These are phyloP conservation scores for Jaltomata sinuosa DNA, from an alignment of 257 asterid genomes.

Conservation along the genomic window DNA sequence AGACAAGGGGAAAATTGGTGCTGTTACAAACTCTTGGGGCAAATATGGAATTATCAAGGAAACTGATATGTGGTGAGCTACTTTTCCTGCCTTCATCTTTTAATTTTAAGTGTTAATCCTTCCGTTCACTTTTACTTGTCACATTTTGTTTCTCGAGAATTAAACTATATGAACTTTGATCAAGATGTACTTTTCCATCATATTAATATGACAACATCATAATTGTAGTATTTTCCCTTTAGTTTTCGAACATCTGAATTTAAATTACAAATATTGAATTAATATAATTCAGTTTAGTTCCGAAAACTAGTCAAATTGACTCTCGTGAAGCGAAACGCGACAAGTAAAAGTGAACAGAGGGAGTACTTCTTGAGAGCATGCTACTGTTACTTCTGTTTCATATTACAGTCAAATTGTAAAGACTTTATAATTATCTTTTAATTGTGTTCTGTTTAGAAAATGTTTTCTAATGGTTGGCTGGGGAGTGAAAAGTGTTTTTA, in stretches of 20 bases:
- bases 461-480: neutral
- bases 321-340: too few species aligned
- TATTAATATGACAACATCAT: too few species aligned
- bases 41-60: slow-evolving; percentile 90
- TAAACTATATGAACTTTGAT: too few species aligned
- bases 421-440: neutral
- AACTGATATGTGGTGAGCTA: slow-evolving; percentile 91
- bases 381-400: neutral
- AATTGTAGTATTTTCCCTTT: too few species aligned
- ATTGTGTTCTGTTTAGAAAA: neutral
- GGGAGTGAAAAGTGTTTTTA: neutral
- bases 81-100: neutral
- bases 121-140: too few species aligned
- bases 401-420: neutral
- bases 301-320: too few species aligned
- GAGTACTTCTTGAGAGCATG: neutral
- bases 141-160: too few species aligned
- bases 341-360: too few species aligned
- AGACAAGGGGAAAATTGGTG: slow-evolving; percentile 56
- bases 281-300: too few species aligned
- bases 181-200: too few species aligned
- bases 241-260: too few species aligned
- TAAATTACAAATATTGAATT: too few species aligned
- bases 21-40: slow-evolving; percentile 91
- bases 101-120: neutral